A percentile compares a stretch with the other conserved stretches of the same genome.
Evolutionary conservation across 305 asterid genomes (phyloP).

Genomic region (Fraxinus platypoda): DNA sequence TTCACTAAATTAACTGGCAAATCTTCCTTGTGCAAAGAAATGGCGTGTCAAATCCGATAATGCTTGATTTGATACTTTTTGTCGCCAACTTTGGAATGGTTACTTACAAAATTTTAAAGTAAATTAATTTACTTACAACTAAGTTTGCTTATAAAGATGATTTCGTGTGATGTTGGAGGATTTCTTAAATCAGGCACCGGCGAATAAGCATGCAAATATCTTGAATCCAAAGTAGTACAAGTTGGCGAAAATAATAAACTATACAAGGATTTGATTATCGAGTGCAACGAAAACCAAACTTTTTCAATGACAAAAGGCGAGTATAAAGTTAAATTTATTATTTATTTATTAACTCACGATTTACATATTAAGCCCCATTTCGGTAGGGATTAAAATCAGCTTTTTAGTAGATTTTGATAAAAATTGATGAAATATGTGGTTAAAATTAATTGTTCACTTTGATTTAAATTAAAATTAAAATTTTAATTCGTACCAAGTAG

Average conservation of each 20-base stretch:
- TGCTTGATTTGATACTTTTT: neutral
- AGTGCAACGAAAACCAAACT: conserved; percentile 77
- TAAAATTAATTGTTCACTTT: too few species aligned
- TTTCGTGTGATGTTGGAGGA: conserved; percentile 78
- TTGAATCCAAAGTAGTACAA: conserved; percentile 89
- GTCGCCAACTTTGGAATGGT: neutral
- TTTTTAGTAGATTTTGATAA: too few species aligned
- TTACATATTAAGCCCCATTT: too few species aligned
- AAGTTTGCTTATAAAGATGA: too few species aligned
- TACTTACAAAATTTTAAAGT: too few species aligned
- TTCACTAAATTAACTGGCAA: neutral
- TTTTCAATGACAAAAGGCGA: conserved; percentile 51
- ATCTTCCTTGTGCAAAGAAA: neutral
- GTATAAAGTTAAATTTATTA: conserved; percentile 24
- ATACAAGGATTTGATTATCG: conserved; percentile 71
- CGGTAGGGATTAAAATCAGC: too few species aligned
- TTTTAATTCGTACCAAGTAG: too few species aligned
- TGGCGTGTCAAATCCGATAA: neutral
- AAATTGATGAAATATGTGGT: too few species aligned
- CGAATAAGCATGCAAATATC: conserved; percentile 90
- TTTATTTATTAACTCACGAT: neutral
- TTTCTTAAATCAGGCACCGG: conserved; percentile 63
- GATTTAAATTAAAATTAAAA: too few species aligned
- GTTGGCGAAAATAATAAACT: conserved; percentile 76
- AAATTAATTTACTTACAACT: too few species aligned